Conservation (phyloP, 352 stramenopile species). For the Hyaloperonospora arabidopsidis region DNA sequence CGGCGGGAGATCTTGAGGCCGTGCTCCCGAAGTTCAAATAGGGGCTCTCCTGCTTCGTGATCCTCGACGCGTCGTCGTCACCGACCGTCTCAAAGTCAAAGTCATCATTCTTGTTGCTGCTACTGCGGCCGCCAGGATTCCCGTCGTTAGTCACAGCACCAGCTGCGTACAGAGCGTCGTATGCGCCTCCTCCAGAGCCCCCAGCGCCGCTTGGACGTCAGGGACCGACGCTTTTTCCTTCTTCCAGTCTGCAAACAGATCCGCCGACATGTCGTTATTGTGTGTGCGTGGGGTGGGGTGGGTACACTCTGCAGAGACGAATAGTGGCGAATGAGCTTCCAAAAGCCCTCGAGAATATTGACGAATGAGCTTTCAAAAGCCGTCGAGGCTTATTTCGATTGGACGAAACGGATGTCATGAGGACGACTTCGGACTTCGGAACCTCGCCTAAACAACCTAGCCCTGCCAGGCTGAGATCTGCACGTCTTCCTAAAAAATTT, state of each 20-base stretch:
- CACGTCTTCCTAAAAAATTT: too few species aligned
- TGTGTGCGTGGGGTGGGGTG: too few species aligned
- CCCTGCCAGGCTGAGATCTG: too few species aligned
- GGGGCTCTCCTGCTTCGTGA: slow-evolving; percentile 68
- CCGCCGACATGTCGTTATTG: slow-evolving; percentile 54
- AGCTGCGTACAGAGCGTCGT: slow-evolving; percentile 38
- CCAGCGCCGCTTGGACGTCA: slow-evolving; percentile 4
- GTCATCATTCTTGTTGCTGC: slow-evolving; percentile 47
- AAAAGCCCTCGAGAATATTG: too few species aligned
- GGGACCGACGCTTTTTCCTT: slow-evolving; percentile 58
- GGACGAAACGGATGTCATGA: too few species aligned
- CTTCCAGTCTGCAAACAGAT: slow-evolving; percentile 86
- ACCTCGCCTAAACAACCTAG: too few species aligned
- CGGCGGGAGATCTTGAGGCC: slow-evolving; percentile 76
- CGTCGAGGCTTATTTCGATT: too few species aligned
- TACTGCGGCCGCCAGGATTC: slow-evolving; percentile 17
- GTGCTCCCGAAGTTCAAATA: slow-evolving; percentile 85
- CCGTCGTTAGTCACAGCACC: slow-evolving; percentile 13
- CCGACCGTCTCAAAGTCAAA: slow-evolving; percentile 70
- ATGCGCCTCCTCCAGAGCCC: slow-evolving; percentile 10
- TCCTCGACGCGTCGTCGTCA: slow-evolving; percentile 27
- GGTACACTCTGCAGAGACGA: too few species aligned
- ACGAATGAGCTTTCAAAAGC: too few species aligned
- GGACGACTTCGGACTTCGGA: too few species aligned
- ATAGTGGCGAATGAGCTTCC: too few species aligned